These are phyloP conservation scores for Corylus avellana DNA, from an alignment of 306 rosid species.

Conservation along the genomic window DNA sequence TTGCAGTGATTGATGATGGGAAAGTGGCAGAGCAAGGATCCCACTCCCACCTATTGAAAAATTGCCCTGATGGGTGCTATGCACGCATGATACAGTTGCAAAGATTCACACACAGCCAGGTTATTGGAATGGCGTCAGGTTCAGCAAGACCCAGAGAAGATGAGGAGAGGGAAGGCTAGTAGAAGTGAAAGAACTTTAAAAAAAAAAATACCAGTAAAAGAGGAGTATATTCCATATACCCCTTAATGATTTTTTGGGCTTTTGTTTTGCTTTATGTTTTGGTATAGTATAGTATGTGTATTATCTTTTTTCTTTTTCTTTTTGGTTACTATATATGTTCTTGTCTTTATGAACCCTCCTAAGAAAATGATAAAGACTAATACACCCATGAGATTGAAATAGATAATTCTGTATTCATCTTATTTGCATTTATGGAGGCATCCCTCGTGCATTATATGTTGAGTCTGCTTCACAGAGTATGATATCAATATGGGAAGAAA, in stretches of 20 bases:
- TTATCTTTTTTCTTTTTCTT: constrained; percentile 29
- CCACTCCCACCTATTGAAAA: constrained; percentile 87
- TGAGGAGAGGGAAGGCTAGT: constrained; percentile 59
- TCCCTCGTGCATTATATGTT: constrained; percentile 14
- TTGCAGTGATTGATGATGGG: constrained; percentile 97
- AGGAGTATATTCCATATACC: constrained; percentile 51
- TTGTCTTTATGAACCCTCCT: constrained; percentile 38
- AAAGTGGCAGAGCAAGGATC: constrained; percentile 99
- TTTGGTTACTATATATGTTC: constrained; percentile 34
- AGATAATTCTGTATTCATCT: constrained; percentile 35
- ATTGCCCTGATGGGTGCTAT: constrained; percentile 84
- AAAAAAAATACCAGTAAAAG: constrained; percentile 28
- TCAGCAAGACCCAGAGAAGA: constrained; percentile 69
- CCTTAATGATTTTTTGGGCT: constrained; percentile 49
- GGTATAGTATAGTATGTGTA: constrained; percentile 62
- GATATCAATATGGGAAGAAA: neutral
- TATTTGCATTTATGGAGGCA: constrained; percentile 13
- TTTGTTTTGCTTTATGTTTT: constrained; percentile 28
- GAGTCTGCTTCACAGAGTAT: constrained; percentile 8
- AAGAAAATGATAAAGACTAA: constrained; percentile 45
- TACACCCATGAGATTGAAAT: constrained; percentile 48
- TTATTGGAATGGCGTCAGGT: constrained; percentile 83
- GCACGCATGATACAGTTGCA: constrained; percentile 92
- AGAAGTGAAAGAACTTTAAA: constrained; percentile 1
- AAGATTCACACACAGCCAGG: constrained; percentile 79